Percentiles rank a stretch among this genome's conserved stretches.
Evolutionary conservation across 1,284 basidiomycete species (phyloP).

Genomic region (Fereydounia khargensis): DNA sequence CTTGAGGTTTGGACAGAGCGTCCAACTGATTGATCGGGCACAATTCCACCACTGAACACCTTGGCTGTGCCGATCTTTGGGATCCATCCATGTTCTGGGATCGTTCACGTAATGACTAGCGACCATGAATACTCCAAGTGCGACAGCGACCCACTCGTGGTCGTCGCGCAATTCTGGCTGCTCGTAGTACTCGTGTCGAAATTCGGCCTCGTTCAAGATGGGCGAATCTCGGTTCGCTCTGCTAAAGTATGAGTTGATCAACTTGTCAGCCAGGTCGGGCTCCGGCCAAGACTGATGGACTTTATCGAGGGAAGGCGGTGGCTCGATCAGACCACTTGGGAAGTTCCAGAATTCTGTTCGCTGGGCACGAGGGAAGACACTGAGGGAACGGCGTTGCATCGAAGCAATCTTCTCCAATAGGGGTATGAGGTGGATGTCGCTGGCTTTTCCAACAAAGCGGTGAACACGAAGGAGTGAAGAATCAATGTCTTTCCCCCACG

Average conservation of each 20-base stretch:
- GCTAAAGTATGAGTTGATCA: constrained; percentile 39
- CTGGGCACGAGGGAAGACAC: constrained; percentile 10
- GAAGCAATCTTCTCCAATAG: constrained; percentile 30
- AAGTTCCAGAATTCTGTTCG: constrained; percentile 28
- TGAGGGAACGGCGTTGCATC: constrained; percentile 9
- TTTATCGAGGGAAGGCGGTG: constrained; percentile 1
- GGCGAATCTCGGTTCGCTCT: constrained; percentile 36
- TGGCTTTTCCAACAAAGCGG: constrained; percentile 44
- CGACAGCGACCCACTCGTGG: constrained; percentile 24
- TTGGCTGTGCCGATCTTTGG: constrained; percentile 13
- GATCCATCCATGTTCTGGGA: constrained; percentile 7
- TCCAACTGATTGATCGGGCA: constrained; percentile 10
- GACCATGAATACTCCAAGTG: constrained; percentile 36
- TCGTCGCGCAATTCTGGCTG: constrained; percentile 19
- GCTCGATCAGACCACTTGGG: constrained; percentile 18
- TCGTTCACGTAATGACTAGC: constrained; percentile 31
- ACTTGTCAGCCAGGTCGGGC: constrained; percentile 24
- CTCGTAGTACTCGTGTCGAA: constrained; percentile 23
- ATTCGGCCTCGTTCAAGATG: constrained; percentile 37
- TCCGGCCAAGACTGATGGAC: constrained; percentile 27
- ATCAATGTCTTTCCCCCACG: neutral
- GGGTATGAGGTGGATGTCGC: constrained; percentile 37
- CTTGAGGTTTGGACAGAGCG: constrained; percentile 4
- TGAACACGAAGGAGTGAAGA: neutral
- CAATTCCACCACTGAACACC: constrained; percentile 30